A percentile compares a stretch with the other conserved stretches of the same genome.
phyloP scores from a whole-genome alignment of 2,329 filamentous ascomycete genomes.

The Penicillium sp. region DNA sequence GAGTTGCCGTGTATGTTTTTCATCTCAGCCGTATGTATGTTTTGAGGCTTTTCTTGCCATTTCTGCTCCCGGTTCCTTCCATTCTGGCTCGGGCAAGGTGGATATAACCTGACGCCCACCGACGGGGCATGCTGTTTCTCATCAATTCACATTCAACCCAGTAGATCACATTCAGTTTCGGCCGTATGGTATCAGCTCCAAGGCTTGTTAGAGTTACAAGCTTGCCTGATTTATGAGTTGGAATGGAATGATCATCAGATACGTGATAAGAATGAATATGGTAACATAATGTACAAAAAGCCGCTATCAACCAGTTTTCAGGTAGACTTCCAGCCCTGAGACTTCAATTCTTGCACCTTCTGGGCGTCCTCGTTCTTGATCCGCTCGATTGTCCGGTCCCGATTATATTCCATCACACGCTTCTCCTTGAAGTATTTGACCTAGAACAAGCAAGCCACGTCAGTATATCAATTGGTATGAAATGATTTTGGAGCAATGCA shows the following conservation, averaged over 20 bases:
- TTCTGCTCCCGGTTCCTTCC: not conserved
- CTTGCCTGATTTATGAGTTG: not conserved
- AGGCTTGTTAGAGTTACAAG: not conserved
- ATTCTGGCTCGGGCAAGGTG: constrained; percentile 6
- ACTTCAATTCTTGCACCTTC: constrained; percentile 51
- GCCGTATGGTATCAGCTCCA: not conserved
- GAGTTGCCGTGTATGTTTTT: constrained; percentile 12
- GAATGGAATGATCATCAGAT: constrained; percentile 11
- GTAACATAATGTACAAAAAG: constrained; percentile 29
- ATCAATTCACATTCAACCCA: not conserved
- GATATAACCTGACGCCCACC: constrained; percentile 14
- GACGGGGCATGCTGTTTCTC: not conserved
- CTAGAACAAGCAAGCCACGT: constrained; percentile 47
- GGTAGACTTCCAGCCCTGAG: constrained; percentile 41
- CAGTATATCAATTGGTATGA: not conserved
- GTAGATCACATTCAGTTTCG: not conserved
- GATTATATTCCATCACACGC: constrained; percentile 86
- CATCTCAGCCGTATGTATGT: constrained; percentile 2
- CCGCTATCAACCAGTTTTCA: constrained; percentile 5
- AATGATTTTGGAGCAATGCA: not conserved
- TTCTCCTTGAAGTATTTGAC: constrained; percentile 98
- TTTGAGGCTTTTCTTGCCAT: constrained; percentile 8
- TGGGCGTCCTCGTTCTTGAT: constrained; percentile 71
- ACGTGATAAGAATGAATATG: constrained; percentile 25
- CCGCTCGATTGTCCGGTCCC: constrained; percentile 72